Base-by-base conservation (phyloP, 805 yeast species). In the Torulaspora indica region DNA sequence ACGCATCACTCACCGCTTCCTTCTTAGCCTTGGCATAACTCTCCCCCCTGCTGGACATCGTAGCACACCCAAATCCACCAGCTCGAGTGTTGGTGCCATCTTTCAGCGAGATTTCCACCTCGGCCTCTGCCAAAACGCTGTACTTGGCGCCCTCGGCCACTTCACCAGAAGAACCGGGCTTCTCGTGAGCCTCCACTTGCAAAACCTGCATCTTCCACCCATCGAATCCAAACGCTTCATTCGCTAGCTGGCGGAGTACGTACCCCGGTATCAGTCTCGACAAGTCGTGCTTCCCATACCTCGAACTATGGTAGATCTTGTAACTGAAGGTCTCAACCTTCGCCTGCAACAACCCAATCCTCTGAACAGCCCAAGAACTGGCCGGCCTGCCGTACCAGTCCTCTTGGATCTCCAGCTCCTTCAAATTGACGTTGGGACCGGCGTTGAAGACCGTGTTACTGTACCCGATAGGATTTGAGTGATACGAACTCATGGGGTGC, bases 71-170 rank as follows among this genome's bases (percentile, higher is more conserved):
- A 49, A 77, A 75, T 0, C 96, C 96, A 17, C 77, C 72, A 47
- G 83, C 85, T 56, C 84, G 93, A 43, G 82, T 88, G 57, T 70
- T 84, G 0, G 95, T 80, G 1, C 96, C 96, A 59, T 86, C 95
- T 54, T 76, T 77, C 31, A 90, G 69, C 0, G 84, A 78, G 2
- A 90, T 78, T 20, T 91, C 70, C 2, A 89, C 85, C 7, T 60
- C 59, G 2, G 73, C 71, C 49, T 69, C 68, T 1, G 68, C 60
- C 5, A 56, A 51, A 2, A 68, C 59, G 2, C 63, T 54, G 42
- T 55, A 54, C 12, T 50, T 44, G 31, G 34, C 41, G 30, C 38
- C 45, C n/a, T 38, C 40, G 24, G 40, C 51, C 7, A 12, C 22
- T 20, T 37, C 29, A 9, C 35, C n/a, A 3, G 15, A 22, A n/a